Evolutionary conservation across 2,329 filamentous ascomycete species (phyloP).

Genomic region (Nemania sp.): DNA sequence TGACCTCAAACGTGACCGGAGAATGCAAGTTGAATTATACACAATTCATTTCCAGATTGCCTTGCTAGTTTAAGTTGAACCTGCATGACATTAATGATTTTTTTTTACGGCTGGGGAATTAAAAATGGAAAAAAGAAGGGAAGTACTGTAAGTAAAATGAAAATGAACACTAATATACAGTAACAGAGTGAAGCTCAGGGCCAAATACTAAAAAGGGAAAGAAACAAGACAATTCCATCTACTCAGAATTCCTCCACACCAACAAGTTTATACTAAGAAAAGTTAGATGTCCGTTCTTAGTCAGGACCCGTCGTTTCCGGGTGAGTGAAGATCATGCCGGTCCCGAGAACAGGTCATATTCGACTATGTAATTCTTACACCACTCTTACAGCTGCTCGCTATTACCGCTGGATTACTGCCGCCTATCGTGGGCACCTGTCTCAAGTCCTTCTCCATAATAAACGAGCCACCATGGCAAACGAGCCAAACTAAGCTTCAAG

Average conservation of each 20-base stretch:
- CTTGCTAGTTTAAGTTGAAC: too few species aligned
- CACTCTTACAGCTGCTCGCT: conserved; percentile 4
- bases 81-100: too few species aligned
- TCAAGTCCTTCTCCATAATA: conserved; percentile 8
- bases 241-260: conserved; percentile 4
- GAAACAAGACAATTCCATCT: not conserved
- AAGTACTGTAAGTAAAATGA: too few species aligned
- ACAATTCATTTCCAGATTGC: too few species aligned
- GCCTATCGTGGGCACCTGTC: conserved; percentile 1
- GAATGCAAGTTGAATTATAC: not conserved
- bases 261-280: conserved; percentile 1
- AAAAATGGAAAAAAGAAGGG: too few species aligned
- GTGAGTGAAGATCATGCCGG: conserved; percentile 4
- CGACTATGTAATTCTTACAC: conserved; percentile 34
- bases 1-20: conserved; percentile 2
- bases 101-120: too few species aligned
- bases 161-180: not conserved
- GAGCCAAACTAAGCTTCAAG: not conserved
- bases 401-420: conserved; percentile 19
- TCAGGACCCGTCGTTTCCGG: conserved; percentile 30
- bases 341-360: conserved; percentile 9
- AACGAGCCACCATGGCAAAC: not conserved
- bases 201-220: not conserved
- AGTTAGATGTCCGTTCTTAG: not conserved
- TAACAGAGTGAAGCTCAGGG: not conserved